Evolutionary conservation across 148 eudicot genomes (phyloP), one percentile per base, ranked within the genome.

Genomic region (Nyssa sinensis): DNA sequence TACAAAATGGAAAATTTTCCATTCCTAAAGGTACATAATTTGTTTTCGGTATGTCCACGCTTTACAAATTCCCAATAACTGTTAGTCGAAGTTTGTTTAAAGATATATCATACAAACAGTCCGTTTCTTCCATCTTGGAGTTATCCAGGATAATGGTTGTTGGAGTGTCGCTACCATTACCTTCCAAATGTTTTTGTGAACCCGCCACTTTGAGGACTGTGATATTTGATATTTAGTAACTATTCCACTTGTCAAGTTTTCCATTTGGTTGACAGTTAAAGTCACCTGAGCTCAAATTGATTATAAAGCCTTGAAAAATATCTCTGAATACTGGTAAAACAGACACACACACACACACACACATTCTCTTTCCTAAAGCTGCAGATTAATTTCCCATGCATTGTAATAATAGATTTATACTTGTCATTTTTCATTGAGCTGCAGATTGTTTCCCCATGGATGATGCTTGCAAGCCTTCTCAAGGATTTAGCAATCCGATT

Each of bases 401-500:
- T 44, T 7, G 3, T n/a, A 55, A 17, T 55, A 55, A 55, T 19
- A n/a, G 9, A 55, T 59, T n/a, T n/a, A 7, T 59, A 7, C 47
- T 25, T 24, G 5, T 23, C n/a, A 37, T 28, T 49, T 41, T 34
- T 37, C 59, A 19, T 25, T 58, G 53, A 64, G 82, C 32, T 64
- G 27, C 89, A 80, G 82, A 78, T 32, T 70, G 67, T 81, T 82
- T 65, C 67, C 73, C 85, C 13, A 57, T 60, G 34, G 51, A 75
- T 49, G 81, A 79, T 69, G 69, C 83, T 63, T 71, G 64, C 83
- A 85, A 84, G 70, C 61, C 74, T 37, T 69, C 81, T 16, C 79
- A 79, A 5, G 82, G 84, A 62, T 7, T 73, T 10, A 81, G 85
- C 65, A 84, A 79, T 70, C 88, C 84, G 32, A 39, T 96, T 14